Conservation (phyloP, 352 stramenopile species). For the Halophytophthora batemanensis region DNA sequence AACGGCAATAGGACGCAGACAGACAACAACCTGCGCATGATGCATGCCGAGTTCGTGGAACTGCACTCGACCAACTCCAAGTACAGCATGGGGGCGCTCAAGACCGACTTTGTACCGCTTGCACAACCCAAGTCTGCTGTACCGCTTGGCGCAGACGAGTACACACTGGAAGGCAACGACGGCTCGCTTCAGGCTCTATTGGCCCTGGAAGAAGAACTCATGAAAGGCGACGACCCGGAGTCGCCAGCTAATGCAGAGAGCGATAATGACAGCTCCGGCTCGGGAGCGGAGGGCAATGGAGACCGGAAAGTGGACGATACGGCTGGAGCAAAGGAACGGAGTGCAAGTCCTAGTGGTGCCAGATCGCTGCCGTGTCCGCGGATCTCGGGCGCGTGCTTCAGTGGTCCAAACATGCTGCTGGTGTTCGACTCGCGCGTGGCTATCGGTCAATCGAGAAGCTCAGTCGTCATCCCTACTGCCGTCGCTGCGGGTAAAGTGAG, state of each 20-base stretch:
- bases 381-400: slow-evolving; percentile 79
- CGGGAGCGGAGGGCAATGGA: slow-evolving; percentile 17
- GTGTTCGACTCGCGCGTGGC: slow-evolving; percentile 82
- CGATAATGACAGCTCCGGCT: slow-evolving; percentile 13
- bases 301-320: slow-evolving; percentile 16
- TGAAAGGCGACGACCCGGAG: slow-evolving; percentile 36
- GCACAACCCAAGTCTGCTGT: slow-evolving; percentile 61
- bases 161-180: slow-evolving; percentile 47
- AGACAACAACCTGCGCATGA: slow-evolving; percentile 6
- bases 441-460: slow-evolving; percentile 65
- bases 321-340: slow-evolving; percentile 12
- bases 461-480: slow-evolving; percentile 34
- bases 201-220: slow-evolving; percentile 69
- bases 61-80: slow-evolving; percentile 41
- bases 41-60: slow-evolving; percentile 31
- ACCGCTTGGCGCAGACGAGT: slow-evolving; percentile 59
- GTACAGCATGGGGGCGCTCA: slow-evolving; percentile 69
- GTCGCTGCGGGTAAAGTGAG: slow-evolving; percentile 50
- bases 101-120: slow-evolving; percentile 71
- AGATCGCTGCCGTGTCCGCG: slow-evolving; percentile 65
- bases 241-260: slow-evolving; percentile 14
- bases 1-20: slow-evolving; percentile 15
- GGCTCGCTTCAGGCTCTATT: slow-evolving; percentile 47
- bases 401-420: slow-evolving; percentile 80
- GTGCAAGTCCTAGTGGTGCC: slow-evolving; percentile 17